Conservation (phyloP, 352 stramenopile genomes). For the Peronospora belbahrii region DNA sequence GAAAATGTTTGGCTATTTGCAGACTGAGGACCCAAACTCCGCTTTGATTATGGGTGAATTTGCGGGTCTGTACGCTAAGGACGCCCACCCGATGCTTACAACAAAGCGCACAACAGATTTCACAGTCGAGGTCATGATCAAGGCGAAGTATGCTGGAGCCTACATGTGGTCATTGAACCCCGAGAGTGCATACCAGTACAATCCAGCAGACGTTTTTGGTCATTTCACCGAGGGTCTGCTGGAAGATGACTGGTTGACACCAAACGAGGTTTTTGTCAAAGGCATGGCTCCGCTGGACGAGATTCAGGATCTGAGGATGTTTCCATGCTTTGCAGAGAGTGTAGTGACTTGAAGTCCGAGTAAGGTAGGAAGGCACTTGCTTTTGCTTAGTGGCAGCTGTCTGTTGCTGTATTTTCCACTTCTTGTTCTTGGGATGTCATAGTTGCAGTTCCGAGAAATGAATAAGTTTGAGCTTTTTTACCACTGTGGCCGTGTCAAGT, state of each 20-base stretch:
- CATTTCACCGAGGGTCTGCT: constrained; percentile 59
- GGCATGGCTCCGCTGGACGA: constrained; percentile 46
- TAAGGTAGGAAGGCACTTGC: constrained; percentile 1
- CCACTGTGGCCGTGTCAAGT: background rate
- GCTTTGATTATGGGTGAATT: constrained; percentile 66
- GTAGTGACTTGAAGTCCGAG: constrained; percentile 5
- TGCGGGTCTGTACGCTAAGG: constrained; percentile 54
- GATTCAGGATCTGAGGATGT: constrained; percentile 51
- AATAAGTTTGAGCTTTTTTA: constrained; percentile 21
- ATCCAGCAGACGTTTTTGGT: constrained; percentile 52
- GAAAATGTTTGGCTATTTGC: constrained; percentile 66
- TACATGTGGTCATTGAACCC: constrained; percentile 81
- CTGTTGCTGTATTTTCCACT: constrained; percentile 16
- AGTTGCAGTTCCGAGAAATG: constrained; percentile 15
- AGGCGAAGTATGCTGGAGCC: constrained; percentile 43
- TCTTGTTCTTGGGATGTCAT: constrained; percentile 14
- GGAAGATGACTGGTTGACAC: constrained; percentile 59
- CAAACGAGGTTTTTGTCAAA: constrained; percentile 52
- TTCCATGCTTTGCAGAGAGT: constrained; percentile 47
- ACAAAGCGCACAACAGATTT: constrained; percentile 62
- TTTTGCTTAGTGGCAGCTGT: background rate
- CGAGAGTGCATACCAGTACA: constrained; percentile 70
- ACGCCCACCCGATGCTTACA: constrained; percentile 39
- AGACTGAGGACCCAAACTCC: constrained; percentile 25
- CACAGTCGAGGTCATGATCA: constrained; percentile 55